Base-by-base conservation (phyloP, 257 asterid genomes). In the Nicotiana paniculata region DNA sequence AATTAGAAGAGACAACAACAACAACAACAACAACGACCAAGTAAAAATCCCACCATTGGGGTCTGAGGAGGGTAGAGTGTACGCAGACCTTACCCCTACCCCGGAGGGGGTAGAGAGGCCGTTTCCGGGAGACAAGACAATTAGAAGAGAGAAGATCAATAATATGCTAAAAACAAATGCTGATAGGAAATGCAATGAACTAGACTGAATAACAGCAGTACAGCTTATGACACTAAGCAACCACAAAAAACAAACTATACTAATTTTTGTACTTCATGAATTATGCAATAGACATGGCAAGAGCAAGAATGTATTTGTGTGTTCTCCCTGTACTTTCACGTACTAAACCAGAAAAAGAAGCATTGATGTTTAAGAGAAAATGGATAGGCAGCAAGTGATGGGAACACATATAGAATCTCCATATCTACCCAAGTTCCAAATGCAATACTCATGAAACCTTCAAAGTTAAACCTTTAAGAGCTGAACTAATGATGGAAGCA, bases 401-500 rank as follows among this genome's bases (percentile, higher is more conserved):
- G 35, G 58, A n/a, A 70, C 12, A 13, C 6, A 21, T 43, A 46
- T 48, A 74, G 35, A 24, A 48, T 51, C 79, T 46, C 39, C 24
- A 48, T 6, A 72, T 72, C 37, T 72, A 48, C 39, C 15, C 35
- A 26, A 74, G 43, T 24, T 39, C 1, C 4, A 39, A 67, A 70
- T 70, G 46, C 10, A 70, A 70, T 43, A 6, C 18, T 43, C 63
- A 48, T 48, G 26, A 51, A 51, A 15, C 7, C 28, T 48, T 74
- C 77, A 70, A 43, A 26, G 79, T 24, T 8, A 26, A 90, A 96
- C 98, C 98, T 94, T 96, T 76, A 94, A 82, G 81, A 94, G 98
- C 81, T 93, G 97, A 88, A 94, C 97, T 85, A 90, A 86, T 43
- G 95, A 87, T 54, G 97, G 97, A 84, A 94, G 97, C 86, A 94